A percentile compares a stretch with the other conserved stretches of the same genome.
Evolutionary conservation across 768 basidiomycete species (phyloP).

Genomic region (Coprinopsis sp.): DNA sequence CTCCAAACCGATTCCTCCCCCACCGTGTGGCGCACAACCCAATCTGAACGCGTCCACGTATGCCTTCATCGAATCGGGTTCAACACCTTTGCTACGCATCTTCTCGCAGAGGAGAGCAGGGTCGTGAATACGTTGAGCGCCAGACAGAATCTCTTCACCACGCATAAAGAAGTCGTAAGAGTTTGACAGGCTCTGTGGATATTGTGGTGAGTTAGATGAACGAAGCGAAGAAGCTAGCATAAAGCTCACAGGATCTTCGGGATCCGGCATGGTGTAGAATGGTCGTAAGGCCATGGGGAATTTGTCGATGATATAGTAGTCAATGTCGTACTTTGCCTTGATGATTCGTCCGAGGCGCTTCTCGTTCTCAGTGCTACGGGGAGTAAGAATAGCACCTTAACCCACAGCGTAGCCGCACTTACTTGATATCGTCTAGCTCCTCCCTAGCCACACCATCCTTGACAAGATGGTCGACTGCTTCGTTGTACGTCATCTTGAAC

Average conservation of each 20-base stretch:
- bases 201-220: conserved; percentile 7
- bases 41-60: conserved; percentile 94
- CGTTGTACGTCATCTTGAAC: conserved; percentile 75
- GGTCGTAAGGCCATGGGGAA: conserved; percentile 95
- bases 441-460: conserved; percentile 81
- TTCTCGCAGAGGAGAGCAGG: conserved; percentile 73
- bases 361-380: conserved; percentile 85
- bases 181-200: conserved; percentile 76
- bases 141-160: conserved; percentile 97
- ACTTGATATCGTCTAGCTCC: conserved; percentile 87
- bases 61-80: conserved; percentile 85
- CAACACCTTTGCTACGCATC: conserved; percentile 84
- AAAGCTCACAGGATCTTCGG: conserved; percentile 71
- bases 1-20: conserved; percentile 93
- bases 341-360: conserved; percentile 87
- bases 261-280: conserved; percentile 99
- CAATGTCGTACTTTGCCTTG: conserved; percentile 91
- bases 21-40: conserved; percentile 94
- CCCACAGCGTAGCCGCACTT: conserved; percentile 4
- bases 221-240: conserved; percentile 5
- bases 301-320: conserved; percentile 99
- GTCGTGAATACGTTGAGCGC: conserved; percentile 97
- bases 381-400: neutral
- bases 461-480: conserved; percentile 83
- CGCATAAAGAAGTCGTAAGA: conserved; percentile 99